Conservation (phyloP, 1,284 basidiomycete genomes). For the Fomitopsis betulina region DNA sequence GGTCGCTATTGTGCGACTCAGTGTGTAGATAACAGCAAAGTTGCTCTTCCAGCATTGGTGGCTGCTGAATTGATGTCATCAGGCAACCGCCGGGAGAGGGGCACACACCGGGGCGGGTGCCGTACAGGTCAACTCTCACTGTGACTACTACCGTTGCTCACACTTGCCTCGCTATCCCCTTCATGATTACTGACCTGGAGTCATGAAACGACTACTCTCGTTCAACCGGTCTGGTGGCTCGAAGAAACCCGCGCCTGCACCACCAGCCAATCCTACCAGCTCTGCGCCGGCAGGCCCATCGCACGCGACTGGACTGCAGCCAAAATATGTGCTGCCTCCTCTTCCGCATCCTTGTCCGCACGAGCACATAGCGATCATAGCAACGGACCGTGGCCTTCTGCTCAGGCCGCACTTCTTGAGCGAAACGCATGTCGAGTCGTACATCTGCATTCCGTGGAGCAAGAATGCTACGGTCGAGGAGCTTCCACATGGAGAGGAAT, state of each 20-base stretch:
- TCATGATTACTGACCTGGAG: not conserved
- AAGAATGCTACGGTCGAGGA: conserved; percentile 55
- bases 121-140: not conserved
- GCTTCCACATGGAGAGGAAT: conserved; percentile 31
- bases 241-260: conserved; percentile 11
- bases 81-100: not conserved
- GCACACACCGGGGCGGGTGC: not conserved
- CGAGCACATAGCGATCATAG: conserved; percentile 56
- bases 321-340: conserved; percentile 58
- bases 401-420: conserved; percentile 49
- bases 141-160: not conserved
- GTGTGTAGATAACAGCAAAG: no score
- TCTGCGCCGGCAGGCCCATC: conserved; percentile 9
- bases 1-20: no score
- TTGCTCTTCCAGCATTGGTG: not conserved
- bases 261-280: conserved; percentile 14
- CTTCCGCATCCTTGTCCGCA: conserved; percentile 70
- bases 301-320: conserved; percentile 42
- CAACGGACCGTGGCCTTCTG: conserved; percentile 55
- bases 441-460: conserved; percentile 60
- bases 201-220: conserved; percentile 28
- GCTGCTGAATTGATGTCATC: not conserved
- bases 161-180: not conserved
- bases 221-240: conserved; percentile 14
- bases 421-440: conserved; percentile 32